Evolutionary conservation across 768 basidiomycete species (phyloP).

Genomic region (Kwoniella pini): DNA sequence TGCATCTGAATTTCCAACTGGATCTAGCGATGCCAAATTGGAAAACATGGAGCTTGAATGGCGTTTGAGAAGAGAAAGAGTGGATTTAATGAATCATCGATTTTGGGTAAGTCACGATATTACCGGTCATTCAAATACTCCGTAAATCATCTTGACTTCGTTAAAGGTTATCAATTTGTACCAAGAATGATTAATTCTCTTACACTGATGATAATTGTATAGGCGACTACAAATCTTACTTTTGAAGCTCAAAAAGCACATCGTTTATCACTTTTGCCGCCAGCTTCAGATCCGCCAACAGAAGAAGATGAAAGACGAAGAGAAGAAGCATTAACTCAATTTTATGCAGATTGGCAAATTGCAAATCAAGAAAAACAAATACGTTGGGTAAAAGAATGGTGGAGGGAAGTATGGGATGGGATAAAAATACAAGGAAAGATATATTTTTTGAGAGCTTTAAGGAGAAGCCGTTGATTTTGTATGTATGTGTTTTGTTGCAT

Average conservation of each 20-base stretch:
- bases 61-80: conserved; percentile 41
- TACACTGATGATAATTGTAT: not conserved
- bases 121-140: no score
- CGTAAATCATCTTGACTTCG: no score
- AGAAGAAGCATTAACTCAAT: conserved; percentile 38
- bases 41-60: conserved; percentile 46
- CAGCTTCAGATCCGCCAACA: conserved; percentile 32
- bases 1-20: conserved; percentile 24
- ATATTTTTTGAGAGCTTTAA: conserved; percentile 26
- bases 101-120: conserved; percentile 52
- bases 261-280: conserved; percentile 37
- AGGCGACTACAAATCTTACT: conserved; percentile 39
- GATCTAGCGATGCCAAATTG: conserved; percentile 11
- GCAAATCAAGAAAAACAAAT: conserved; percentile 36
- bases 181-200: no score
- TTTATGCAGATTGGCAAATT: conserved; percentile 50
- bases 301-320: conserved; percentile 24
- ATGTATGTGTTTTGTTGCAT: not conserved
- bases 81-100: conserved; percentile 47
- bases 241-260: conserved; percentile 41
- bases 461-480: conserved; percentile 5
- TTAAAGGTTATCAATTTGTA: no score
- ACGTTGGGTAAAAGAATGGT: conserved; percentile 47
- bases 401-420: conserved; percentile 44
- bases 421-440: conserved; percentile 41